Evolutionary conservation across 1,139 yeast species (phyloP).

Genomic region (Magnusiomyces fungicola): DNA sequence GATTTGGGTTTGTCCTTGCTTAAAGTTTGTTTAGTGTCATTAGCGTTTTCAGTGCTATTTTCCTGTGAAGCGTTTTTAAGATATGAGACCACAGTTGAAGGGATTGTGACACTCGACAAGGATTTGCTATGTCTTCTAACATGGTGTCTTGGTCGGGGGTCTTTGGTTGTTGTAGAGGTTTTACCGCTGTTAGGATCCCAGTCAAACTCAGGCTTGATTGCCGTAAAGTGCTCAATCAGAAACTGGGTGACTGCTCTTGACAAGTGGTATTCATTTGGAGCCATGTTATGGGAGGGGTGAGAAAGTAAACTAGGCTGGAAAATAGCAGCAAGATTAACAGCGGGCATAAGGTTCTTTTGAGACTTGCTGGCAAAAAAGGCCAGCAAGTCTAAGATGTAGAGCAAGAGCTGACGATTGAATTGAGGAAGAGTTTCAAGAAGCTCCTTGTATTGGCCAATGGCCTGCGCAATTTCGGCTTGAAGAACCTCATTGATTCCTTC

Average conservation of each 20-base stretch:
- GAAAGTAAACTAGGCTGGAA: conserved; percentile 92
- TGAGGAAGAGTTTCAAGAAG: conserved; percentile 62
- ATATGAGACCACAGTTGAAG: background rate
- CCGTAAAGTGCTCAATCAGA: conserved; percentile 65
- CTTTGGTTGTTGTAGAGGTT: conserved; percentile 2
- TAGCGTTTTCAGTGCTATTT: too few relatives aligned
- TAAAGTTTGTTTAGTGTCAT: too few relatives aligned
- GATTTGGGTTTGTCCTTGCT: too few relatives aligned
- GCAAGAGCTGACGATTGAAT: conserved; percentile 71
- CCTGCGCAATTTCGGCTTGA: conserved; percentile 50
- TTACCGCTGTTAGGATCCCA: background rate
- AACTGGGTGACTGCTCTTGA: conserved; percentile 86
- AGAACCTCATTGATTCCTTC: conserved; percentile 8
- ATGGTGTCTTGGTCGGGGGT: conserved; percentile 14
- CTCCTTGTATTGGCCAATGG: conserved; percentile 62
- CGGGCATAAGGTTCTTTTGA: conserved; percentile 79
- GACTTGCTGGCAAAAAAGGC: conserved; percentile 80
- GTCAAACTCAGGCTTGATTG: background rate
- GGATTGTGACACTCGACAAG: background rate
- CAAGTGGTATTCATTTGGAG: conserved; percentile 83
- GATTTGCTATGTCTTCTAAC: conserved; percentile 19
- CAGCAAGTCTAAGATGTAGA: conserved; percentile 78
- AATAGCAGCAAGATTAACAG: conserved; percentile 87
- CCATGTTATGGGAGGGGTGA: conserved; percentile 87
- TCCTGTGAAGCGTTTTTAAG: background rate